Evolutionary conservation across 805 yeast genomes (phyloP).

Genomic region (Metschnikowia baotianmanensis): DNA sequence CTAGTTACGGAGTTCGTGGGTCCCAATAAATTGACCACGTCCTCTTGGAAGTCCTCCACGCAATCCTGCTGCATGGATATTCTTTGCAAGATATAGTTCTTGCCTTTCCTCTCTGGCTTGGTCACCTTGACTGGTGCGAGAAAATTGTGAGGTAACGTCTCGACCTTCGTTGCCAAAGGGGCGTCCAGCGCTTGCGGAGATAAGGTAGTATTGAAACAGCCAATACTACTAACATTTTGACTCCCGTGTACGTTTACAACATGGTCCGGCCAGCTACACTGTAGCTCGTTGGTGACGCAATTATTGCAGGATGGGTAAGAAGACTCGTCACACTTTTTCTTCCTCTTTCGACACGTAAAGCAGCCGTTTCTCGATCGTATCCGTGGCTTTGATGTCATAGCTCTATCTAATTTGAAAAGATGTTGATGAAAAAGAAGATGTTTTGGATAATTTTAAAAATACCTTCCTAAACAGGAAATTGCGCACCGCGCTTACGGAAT

Average conservation of each 20-base stretch:
- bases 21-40: neutral
- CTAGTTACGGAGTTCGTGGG: neutral
- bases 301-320: slow-evolving; percentile 16
- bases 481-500: slow-evolving; percentile 18
- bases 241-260: slow-evolving; percentile 7
- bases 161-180: no score
- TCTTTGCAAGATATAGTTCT: slow-evolving; percentile 23
- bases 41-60: slow-evolving; percentile 22
- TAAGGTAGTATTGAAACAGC: no score
- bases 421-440: neutral
- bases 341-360: slow-evolving; percentile 59
- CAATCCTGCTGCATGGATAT: slow-evolving; percentile 42
- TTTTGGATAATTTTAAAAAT: neutral
- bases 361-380: slow-evolving; percentile 15
- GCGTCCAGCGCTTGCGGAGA: no score
- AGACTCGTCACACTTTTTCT: slow-evolving; percentile 58
- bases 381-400: slow-evolving; percentile 1
- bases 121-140: neutral
- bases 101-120: slow-evolving; percentile 12
- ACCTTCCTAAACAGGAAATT: slow-evolving; percentile 14
- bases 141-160: no score
- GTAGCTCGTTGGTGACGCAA: slow-evolving; percentile 12
- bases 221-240: no score
- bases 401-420: neutral
- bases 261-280: slow-evolving; percentile 18